Base-by-base conservation (phyloP, 2,329 filamentous ascomycete species). In the Fusarium haematococcum region DNA sequence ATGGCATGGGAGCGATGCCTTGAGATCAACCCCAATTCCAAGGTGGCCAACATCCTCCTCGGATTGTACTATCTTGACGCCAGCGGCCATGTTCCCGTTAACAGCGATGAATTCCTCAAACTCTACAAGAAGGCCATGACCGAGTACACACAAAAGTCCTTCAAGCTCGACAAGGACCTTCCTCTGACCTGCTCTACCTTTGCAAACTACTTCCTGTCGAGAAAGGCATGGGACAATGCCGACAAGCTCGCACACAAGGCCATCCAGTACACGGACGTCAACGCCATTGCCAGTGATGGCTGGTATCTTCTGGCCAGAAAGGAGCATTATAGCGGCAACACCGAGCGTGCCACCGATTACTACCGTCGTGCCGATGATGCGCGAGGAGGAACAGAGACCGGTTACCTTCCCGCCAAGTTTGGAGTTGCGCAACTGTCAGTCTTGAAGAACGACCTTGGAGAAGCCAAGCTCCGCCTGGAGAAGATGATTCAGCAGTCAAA, bases 271-370 rank as follows among this genome's bases (percentile, higher is more conserved):
- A 98, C 97, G 3, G 97, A 99, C 80, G 94, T 98, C 77, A 98
- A 98, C 81, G 94, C 95, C 5, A 95, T 98, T 81, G 96, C 96
- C 27, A 98, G 96, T 84, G 97, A 99, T 81, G 97, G 97, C 39
- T 98, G 96, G 95, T 99, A 98, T 83, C 85, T 98, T 10, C 90
- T 98, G 45, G 97, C 95, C 32, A 90, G 95, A 70, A 98, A 97
- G 81, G 94, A 96, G 73, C 97, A 99, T 80, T 94, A 95, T 75
- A 90, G 91, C 67, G 93, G 93, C 48, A 92, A 98, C 67, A 84
- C 90, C 8, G 88, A 92, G 23, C 92, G 91, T 66, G 96, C 97
- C 2, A 91, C 89, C 23, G 94, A 98, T 78, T 97, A 93, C 82
- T 99, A 99, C 83, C 91, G 92, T 65, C 92, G 94, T 76, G 94